Evolutionary conservation across 306 rosid genomes (phyloP).

Genomic region (Corylus americana): DNA sequence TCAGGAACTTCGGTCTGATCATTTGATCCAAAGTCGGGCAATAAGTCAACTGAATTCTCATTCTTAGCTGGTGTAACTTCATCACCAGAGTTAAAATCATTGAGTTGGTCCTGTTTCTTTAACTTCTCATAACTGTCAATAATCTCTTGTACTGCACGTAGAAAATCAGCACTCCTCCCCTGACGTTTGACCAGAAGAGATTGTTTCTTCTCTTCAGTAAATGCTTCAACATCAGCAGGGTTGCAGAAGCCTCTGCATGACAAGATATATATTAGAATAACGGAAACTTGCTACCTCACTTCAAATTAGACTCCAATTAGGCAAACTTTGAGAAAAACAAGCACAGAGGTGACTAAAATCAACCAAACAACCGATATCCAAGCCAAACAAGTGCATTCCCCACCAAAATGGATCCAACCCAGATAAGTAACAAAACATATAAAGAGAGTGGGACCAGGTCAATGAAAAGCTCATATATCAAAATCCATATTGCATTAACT

Average conservation of each 20-base stretch:
- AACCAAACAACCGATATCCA: not conserved
- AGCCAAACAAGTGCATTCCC: not conserved
- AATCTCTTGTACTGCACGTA: constrained; percentile 88
- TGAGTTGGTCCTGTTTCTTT: constrained; percentile 55
- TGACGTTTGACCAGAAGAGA: constrained; percentile 84
- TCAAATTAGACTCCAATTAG: constrained; percentile 10
- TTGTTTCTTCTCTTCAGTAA: constrained; percentile 93
- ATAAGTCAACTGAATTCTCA: constrained; percentile 46
- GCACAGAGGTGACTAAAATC: not conserved
- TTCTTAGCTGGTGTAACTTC: constrained; percentile 44
- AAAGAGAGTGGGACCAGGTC: not conserved
- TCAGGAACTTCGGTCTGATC: constrained; percentile 48
- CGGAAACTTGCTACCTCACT: constrained; percentile 21
- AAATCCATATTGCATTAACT: not conserved
- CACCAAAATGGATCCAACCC: not conserved
- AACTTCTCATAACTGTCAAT: constrained; percentile 72
- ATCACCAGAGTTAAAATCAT: constrained; percentile 42
- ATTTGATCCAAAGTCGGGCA: constrained; percentile 42
- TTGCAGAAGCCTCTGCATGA: constrained; percentile 86
- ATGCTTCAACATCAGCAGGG: constrained; percentile 95
- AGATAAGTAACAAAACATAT: not conserved
- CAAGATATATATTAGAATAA: constrained; percentile 38
- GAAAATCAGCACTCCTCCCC: constrained; percentile 93
- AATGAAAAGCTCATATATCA: not conserved
- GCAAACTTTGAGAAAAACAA: constrained; percentile 11